Percentiles rank a stretch among this genome's conserved stretches.
Evolutionary conservation across 2,329 filamentous ascomycete species (phyloP).

Genomic region (Microsporum audouinii): DNA sequence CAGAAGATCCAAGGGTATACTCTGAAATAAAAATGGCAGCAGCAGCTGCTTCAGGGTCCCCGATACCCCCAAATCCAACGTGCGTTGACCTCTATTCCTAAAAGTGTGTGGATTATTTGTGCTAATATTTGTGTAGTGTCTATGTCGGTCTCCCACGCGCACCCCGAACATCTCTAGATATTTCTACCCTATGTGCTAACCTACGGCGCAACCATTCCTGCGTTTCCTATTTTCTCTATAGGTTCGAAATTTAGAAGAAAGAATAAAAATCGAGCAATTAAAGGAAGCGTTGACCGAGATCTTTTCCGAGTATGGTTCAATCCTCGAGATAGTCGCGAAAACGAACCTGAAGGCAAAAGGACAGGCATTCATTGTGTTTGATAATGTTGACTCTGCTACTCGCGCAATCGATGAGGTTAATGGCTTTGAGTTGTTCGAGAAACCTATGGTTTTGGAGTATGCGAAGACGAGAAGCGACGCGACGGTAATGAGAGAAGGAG

Average conservation of each 20-base stretch:
- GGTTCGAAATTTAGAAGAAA: constrained; percentile 80
- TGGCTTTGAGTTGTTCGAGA: constrained; percentile 85
- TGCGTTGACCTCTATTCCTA: constrained; percentile 16
- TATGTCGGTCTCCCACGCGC: constrained; percentile 25
- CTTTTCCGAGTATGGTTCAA: constrained; percentile 78
- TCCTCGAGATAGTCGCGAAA: constrained; percentile 78
- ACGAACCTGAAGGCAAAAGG: constrained; percentile 85
- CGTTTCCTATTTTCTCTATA: constrained; percentile 18
- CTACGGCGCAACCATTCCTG: background rate
- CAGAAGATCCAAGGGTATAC: too few species aligned
- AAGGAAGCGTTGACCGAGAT: constrained; percentile 62
- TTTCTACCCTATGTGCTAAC: background rate
- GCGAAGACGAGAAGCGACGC: constrained; percentile 80
- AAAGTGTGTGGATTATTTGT: background rate
- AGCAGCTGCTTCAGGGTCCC: constrained; percentile 20
- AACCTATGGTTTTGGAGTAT: constrained; percentile 74
- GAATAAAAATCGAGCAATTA: constrained; percentile 68
- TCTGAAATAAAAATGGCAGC: constrained; percentile 25
- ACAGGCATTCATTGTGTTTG: constrained; percentile 90
- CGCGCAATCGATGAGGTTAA: constrained; percentile 79
- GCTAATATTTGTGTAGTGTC: constrained; percentile 23
- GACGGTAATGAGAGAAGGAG: constrained; percentile 63
- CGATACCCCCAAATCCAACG: constrained; percentile 31
- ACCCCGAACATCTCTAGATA: background rate
- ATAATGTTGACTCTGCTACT: constrained; percentile 63